Percentiles rank a stretch among this genome's conserved stretches.
These are phyloP conservation scores for Rhodotorula mucilaginosa DNA, from an alignment of 1,284 basidiomycete species.

Conservation along the genomic window DNA sequence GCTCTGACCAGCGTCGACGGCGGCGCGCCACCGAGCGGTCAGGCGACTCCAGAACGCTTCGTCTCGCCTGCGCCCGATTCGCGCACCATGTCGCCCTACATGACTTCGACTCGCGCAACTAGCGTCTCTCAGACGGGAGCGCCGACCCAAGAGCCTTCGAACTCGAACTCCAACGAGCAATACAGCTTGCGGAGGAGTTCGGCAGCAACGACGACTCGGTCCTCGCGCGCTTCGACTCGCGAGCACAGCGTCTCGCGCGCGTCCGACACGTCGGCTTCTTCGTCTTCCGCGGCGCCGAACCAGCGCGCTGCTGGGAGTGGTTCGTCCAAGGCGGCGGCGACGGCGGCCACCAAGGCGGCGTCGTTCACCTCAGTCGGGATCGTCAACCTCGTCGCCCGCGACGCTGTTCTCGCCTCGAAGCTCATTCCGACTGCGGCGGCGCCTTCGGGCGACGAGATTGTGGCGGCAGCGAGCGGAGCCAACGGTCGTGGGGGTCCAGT, in stretches of 20 bases:
- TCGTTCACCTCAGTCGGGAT: not conserved
- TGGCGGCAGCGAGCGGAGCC: not conserved
- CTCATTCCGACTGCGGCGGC: slow-evolving; percentile 11
- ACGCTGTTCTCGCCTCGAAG: slow-evolving; percentile 32
- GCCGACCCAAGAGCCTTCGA: no score
- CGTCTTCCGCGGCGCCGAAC: not conserved
- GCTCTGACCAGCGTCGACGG: slow-evolving; percentile 17
- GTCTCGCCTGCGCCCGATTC: not conserved
- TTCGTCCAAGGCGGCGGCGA: not conserved
- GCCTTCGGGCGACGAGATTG: not conserved
- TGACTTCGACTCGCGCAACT: slow-evolving; percentile 1
- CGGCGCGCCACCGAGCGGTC: not conserved
- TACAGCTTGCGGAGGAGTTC: not conserved
- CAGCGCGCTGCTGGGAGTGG: not conserved
- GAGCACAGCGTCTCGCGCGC: slow-evolving; percentile 3
- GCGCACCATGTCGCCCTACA: not conserved
- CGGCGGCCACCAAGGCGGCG: not conserved
- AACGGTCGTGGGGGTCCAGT: slow-evolving; percentile 1
- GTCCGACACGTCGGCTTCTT: slow-evolving; percentile 3
- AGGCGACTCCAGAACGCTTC: slow-evolving; percentile 9
- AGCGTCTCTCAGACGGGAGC: not conserved
- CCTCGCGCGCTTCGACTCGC: not conserved
- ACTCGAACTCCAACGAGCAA: not conserved
- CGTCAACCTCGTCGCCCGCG: slow-evolving; percentile 39
- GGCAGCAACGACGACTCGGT: not conserved